Base-by-base conservation (phyloP, 805 yeast species). In the Sugiyamaella marilandica region DNA sequence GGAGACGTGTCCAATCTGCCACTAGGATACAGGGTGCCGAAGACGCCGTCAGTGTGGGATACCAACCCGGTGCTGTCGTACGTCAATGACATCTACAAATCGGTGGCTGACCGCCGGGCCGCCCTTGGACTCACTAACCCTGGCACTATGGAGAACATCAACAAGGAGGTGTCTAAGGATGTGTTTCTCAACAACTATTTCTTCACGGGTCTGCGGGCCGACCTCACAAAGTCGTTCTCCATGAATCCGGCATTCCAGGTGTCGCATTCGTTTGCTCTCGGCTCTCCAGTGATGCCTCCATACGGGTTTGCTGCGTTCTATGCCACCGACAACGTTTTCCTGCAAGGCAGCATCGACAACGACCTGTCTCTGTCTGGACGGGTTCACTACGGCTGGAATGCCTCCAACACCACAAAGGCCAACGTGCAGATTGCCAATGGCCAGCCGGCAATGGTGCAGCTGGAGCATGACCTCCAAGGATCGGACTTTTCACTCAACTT, bases 201-300 rank as follows among this genome's bases (percentile, higher is more conserved):
- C 72, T 92, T 92, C 79, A 85, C 96, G 37, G 99, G 99, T 55
- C 79, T 94, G 66, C 86, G 96, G 70, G 99, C 98, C 53, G 99
- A 94, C 71, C 80, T 94, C 64, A 87, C 88, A 75, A 92, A 92
- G 78, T 88, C 91, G 11, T 89, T 94, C 67, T 74, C 86, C 59
- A 79, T 91, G 79, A 84, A 83, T 72, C 99, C 99, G 54, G 91
- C 88, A 54, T 94, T 94, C 85, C 98, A 94, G 78, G 87, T 95
- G 54, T 85, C 96, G 58, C 99, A 94, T 70, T 85, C 96, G 55
- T 85, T 94, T 67, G 79, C 95, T 37, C 76, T 88, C 61, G 98
- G 98, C 47, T 85, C 95, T 53, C 83, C 84, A 59, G 80, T 82
- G 45, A 77, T 87, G 70, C 96, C 97, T 49, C 85, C 94, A 59